Conservation (phyloP, 1,139 yeast genomes). For the Wickerhamomyces sp. region DNA sequence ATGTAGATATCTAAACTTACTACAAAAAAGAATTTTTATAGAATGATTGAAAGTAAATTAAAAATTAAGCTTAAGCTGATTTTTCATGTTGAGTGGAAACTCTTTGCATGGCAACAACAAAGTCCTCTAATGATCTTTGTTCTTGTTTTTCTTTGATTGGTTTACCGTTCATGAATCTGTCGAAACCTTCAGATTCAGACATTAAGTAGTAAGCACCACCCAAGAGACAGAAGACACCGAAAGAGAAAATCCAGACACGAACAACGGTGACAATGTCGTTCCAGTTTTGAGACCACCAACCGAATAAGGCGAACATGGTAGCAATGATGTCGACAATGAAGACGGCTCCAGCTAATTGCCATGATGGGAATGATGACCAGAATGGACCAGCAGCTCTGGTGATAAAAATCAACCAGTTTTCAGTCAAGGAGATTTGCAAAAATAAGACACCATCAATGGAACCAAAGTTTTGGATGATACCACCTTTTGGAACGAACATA, state of each 20-base stretch:
- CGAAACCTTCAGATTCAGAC: constrained; percentile 84
- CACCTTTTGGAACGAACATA: constrained; percentile 82
- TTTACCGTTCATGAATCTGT: constrained; percentile 92
- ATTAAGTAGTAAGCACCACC: constrained; percentile 96
- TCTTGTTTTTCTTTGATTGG: constrained; percentile 53
- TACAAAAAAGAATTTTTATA: constrained; percentile 8
- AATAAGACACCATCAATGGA: constrained; percentile 86
- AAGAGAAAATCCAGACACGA: constrained; percentile 91
- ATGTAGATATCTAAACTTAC: too few species aligned
- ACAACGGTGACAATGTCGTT: constrained; percentile 92
- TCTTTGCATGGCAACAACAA: constrained; percentile 96
- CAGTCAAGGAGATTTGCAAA: constrained; percentile 89
- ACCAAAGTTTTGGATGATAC: constrained; percentile 94
- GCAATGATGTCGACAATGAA: constrained; percentile 83
- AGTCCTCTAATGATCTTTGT: constrained; percentile 88
- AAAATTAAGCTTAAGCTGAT: constrained; percentile 28
- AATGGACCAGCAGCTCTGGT: constrained; percentile 95
- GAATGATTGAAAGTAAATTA: constrained; percentile 1
- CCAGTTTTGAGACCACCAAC: constrained; percentile 99
- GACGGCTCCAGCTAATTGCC: constrained; percentile 95
- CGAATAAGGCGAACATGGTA: constrained; percentile 87
- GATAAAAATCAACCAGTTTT: constrained; percentile 93
- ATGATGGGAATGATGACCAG: constrained; percentile 90
- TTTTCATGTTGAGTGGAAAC: constrained; percentile 96
- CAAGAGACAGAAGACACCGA: constrained; percentile 93